phyloP scores from a whole-genome alignment of 306 rosid species.

The Glycine latifolia region DNA sequence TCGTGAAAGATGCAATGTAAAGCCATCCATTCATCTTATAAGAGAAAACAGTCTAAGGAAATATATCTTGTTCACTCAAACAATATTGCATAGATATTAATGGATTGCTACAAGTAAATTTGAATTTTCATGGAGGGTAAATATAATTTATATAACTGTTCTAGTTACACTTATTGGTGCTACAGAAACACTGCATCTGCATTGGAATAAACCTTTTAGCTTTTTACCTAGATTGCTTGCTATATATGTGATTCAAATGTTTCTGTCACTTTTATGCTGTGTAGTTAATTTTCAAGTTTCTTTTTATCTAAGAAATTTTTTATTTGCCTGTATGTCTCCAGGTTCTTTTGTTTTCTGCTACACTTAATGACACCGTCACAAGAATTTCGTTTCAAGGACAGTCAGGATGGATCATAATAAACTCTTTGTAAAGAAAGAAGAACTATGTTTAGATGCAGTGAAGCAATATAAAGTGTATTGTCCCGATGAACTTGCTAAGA shows the following conservation, averaged over 20 bases:
- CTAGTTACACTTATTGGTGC: background rate
- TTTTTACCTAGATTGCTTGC: slow-evolving; percentile 18
- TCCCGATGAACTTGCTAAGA: slow-evolving; percentile 69
- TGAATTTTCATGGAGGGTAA: background rate
- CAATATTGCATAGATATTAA: background rate
- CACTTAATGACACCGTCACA: slow-evolving; percentile 83
- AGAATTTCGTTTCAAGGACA: slow-evolving; percentile 67
- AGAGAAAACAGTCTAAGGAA: background rate
- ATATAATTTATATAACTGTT: background rate
- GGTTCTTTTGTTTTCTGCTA: slow-evolving; percentile 94
- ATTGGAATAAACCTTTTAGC: background rate
- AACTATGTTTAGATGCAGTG: slow-evolving; percentile 78
- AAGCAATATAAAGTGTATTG: slow-evolving; percentile 88
- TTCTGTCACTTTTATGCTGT: slow-evolving; percentile 17
- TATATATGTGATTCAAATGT: background rate
- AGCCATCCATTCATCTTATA: slow-evolving; percentile 2
- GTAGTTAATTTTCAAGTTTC: slow-evolving; percentile 1
- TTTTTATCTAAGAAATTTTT: slow-evolving; percentile 2
- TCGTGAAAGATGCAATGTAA: background rate
- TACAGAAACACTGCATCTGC: background rate
- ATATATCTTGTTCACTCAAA: background rate
- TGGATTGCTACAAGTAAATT: slow-evolving; percentile 5
- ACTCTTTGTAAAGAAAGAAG: slow-evolving; percentile 88
- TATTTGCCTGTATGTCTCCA: slow-evolving; percentile 47
- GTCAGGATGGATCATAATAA: slow-evolving; percentile 73